Conservation (phyloP, 139 green algal genomes). For the Asterochloris erici region DNA sequence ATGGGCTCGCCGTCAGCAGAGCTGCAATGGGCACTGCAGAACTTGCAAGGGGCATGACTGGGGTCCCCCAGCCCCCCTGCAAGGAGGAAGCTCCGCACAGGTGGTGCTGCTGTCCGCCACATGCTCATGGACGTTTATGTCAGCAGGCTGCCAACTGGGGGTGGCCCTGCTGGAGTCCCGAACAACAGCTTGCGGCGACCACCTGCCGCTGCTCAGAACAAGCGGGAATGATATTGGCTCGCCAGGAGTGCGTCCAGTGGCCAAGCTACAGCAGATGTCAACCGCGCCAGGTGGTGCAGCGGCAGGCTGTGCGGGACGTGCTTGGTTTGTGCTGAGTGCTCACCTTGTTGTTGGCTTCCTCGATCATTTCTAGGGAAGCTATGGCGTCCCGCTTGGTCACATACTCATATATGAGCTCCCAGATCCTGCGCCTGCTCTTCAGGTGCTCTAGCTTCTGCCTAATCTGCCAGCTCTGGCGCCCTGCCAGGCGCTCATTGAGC, state of each 20-base stretch:
- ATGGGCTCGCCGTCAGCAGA: not conserved
- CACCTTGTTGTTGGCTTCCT: slow-evolving; percentile 74
- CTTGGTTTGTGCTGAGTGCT: not conserved
- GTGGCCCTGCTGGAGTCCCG: no score
- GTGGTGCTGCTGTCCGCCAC: no score
- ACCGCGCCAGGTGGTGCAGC: not conserved
- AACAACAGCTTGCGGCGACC: no score
- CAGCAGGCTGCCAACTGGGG: no score
- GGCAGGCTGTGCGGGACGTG: not conserved
- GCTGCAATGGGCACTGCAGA: not conserved
- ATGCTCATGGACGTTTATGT: no score
- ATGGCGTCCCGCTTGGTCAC: slow-evolving; percentile 63
- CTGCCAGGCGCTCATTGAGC: slow-evolving; percentile 24
- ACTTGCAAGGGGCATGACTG: not conserved
- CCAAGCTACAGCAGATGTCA: not conserved
- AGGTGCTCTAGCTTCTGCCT: slow-evolving; percentile 41
- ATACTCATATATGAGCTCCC: slow-evolving; percentile 76
- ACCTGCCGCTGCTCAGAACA: no score
- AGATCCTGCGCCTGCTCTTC: slow-evolving; percentile 55
- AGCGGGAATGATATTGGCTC: no score
- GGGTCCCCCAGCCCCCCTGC: not conserved
- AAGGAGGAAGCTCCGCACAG: not conserved
- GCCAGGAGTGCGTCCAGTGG: no score
- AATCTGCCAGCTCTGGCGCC: slow-evolving; percentile 1
- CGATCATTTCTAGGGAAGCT: slow-evolving; percentile 70